Percentiles rank a stretch among this genome's conserved stretches.
Evolutionary conservation across 768 basidiomycete species (phyloP).

Genomic region (Pleurotus giganteus): DNA sequence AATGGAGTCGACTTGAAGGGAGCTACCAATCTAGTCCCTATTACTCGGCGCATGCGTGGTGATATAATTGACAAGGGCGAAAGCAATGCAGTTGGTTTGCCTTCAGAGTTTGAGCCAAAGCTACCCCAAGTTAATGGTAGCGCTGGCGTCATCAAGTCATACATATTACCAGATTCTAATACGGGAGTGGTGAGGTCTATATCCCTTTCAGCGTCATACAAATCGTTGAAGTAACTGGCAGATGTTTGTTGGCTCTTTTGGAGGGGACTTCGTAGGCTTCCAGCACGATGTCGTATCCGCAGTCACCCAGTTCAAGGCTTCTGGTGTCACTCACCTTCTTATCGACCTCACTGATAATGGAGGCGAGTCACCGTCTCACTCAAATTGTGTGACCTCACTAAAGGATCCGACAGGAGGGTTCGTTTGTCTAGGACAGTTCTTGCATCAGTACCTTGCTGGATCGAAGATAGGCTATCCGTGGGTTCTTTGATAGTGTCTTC

Average conservation of each 20-base stretch:
- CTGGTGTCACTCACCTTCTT: constrained; percentile 48
- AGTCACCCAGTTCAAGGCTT: constrained; percentile 41
- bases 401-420: constrained; percentile 44
- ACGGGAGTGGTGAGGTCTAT: constrained; percentile 56
- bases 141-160: constrained; percentile 53
- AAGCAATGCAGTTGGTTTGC: constrained; percentile 41
- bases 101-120: constrained; percentile 45
- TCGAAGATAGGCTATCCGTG: constrained; percentile 49
- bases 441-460: constrained; percentile 56
- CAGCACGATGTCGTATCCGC: constrained; percentile 47
- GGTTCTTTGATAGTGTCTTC: too few species aligned
- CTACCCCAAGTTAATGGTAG: constrained; percentile 44
- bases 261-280: constrained; percentile 47
- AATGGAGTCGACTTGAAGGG: constrained; percentile 48
- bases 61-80: constrained; percentile 42
- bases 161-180: constrained; percentile 49
- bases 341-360: constrained; percentile 64
- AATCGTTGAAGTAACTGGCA: constrained; percentile 18
- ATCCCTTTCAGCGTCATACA: not conserved
- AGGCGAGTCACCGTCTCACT: constrained; percentile 31
- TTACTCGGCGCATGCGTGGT: constrained; percentile 21
- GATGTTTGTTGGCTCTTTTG: constrained; percentile 65
- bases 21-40: not conserved
- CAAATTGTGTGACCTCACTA: not conserved
- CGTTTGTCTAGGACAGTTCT: constrained; percentile 59